These are phyloP conservation scores for Nannizziopsis arthrosporioides DNA, from an alignment of 2,329 filamentous ascomycete species.

Conservation along the genomic window DNA sequence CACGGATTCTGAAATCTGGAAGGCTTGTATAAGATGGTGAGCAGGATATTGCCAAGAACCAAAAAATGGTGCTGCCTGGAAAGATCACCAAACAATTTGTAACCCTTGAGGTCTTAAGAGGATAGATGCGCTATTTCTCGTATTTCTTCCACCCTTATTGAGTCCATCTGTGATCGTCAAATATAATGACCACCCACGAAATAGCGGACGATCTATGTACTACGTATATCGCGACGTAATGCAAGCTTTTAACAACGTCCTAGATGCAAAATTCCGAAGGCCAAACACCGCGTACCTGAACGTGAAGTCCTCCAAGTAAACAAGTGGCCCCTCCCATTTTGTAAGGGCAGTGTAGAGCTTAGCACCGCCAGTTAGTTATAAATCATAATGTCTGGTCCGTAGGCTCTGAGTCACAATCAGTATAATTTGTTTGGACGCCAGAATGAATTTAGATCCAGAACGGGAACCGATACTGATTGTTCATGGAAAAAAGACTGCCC, in stretches of 20 bases:
- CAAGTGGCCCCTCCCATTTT: too few relatives aligned
- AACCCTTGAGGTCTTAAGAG: too few relatives aligned
- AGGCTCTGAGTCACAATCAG: neutral
- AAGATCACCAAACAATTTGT: neutral
- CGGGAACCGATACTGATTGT: neutral
- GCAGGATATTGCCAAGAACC: neutral
- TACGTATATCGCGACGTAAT: too few relatives aligned
- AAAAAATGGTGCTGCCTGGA: neutral
- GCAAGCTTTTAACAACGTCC: too few relatives aligned
- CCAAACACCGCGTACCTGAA: neutral
- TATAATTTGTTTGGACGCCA: conserved; percentile 13
- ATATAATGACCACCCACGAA: too few relatives aligned
- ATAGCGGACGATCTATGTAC: too few relatives aligned
- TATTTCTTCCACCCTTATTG: too few relatives aligned
- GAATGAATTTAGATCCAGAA: neutral
- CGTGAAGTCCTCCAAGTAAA: neutral
- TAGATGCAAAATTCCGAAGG: neutral
- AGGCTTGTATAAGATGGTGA: neutral
- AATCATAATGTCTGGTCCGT: too few relatives aligned
- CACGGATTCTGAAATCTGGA: neutral
- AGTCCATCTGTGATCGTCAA: too few relatives aligned
- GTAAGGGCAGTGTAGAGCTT: too few relatives aligned
- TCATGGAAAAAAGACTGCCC: neutral
- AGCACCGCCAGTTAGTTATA: too few relatives aligned
- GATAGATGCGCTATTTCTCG: too few relatives aligned